Percentiles rank a stretch among this genome's conserved stretches.
These are phyloP conservation scores for Elongisporangium undulatum DNA, from an alignment of 352 stramenopile species.

Conservation along the genomic window DNA sequence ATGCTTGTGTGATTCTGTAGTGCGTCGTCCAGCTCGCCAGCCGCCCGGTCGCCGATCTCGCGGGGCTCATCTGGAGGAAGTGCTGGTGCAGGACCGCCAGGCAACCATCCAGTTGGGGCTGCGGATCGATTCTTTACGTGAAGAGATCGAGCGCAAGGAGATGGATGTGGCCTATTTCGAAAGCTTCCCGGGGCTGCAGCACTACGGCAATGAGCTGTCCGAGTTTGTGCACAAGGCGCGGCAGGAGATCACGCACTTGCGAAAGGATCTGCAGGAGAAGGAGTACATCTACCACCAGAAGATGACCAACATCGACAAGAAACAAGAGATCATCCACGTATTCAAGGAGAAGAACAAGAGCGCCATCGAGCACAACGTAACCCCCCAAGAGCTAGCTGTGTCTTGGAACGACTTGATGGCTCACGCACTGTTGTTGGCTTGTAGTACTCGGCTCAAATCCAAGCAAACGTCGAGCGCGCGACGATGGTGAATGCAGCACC, in stretches of 20 bases:
- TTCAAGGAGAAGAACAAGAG: conserved; percentile 68
- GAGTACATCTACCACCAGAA: conserved; percentile 44
- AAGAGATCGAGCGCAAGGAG: conserved; percentile 70
- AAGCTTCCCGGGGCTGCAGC: conserved; percentile 53
- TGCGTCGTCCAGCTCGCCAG: conserved; percentile 19
- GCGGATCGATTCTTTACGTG: conserved; percentile 41
- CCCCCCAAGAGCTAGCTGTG: too few relatives aligned
- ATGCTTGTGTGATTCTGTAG: conserved; percentile 11
- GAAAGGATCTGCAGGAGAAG: conserved; percentile 49
- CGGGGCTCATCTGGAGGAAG: conserved; percentile 67
- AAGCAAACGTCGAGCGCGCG: conserved; percentile 1
- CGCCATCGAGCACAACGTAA: conserved; percentile 31
- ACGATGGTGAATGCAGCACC: background rate
- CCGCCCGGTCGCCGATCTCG: conserved; percentile 45
- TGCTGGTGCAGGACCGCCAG: conserved; percentile 39
- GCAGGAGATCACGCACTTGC: conserved; percentile 26
- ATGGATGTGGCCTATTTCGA: conserved; percentile 82
- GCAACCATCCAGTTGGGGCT: conserved; percentile 39
- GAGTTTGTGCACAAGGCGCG: conserved; percentile 40
- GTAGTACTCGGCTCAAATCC: conserved; percentile 18
- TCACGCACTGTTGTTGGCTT: conserved; percentile 1
- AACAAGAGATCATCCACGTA: conserved; percentile 60
- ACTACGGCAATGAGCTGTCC: conserved; percentile 38
- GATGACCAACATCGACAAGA: conserved; percentile 51
- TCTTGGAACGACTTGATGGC: too few relatives aligned